A percentile compares a stretch with the other conserved stretches of the same genome.
Evolutionary conservation across 805 yeast genomes (phyloP).

Genomic region (Cyberlindnera veronae): DNA sequence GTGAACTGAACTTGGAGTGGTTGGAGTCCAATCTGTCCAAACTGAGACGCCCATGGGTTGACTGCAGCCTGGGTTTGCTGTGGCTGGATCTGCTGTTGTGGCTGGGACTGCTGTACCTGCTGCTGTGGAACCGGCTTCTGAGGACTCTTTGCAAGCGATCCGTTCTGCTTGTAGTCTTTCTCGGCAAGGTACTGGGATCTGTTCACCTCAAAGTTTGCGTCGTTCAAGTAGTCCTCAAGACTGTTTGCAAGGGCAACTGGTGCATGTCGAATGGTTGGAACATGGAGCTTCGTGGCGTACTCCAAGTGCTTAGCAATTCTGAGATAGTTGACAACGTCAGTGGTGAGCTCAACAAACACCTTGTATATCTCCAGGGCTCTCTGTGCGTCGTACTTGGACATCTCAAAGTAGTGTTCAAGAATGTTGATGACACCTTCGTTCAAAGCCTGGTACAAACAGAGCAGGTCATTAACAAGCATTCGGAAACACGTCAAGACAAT

Average conservation of each 20-base stretch:
- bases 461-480: conserved; percentile 82
- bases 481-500: conserved; percentile 80
- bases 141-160: conserved; percentile 5
- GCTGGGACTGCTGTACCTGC: conserved; percentile 6
- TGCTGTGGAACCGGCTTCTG: conserved; percentile 1
- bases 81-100: conserved; percentile 6
- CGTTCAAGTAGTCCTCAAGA: conserved; percentile 83
- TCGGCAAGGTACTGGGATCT: conserved; percentile 75
- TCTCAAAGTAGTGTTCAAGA: conserved; percentile 91
- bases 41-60: conserved; percentile 20
- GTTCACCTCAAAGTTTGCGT: conserved; percentile 78
- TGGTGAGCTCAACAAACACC: conserved; percentile 79
- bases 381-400: conserved; percentile 82
- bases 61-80: conserved; percentile 6
- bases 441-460: conserved; percentile 81
- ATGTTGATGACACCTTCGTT: conserved; percentile 96
- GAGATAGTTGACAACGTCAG: conserved; percentile 81
- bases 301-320: conserved; percentile 88
- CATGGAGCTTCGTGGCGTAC: conserved; percentile 80
- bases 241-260: conserved; percentile 89
- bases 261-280: conserved; percentile 95
- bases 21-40: conserved; percentile 13
- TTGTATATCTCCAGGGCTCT: conserved; percentile 82
- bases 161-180: conserved; percentile 39
- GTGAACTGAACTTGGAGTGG: conserved; percentile 18